Evolutionary conservation across 768 basidiomycete genomes (phyloP).

Genomic region (Candolleomyces eurysporus): DNA sequence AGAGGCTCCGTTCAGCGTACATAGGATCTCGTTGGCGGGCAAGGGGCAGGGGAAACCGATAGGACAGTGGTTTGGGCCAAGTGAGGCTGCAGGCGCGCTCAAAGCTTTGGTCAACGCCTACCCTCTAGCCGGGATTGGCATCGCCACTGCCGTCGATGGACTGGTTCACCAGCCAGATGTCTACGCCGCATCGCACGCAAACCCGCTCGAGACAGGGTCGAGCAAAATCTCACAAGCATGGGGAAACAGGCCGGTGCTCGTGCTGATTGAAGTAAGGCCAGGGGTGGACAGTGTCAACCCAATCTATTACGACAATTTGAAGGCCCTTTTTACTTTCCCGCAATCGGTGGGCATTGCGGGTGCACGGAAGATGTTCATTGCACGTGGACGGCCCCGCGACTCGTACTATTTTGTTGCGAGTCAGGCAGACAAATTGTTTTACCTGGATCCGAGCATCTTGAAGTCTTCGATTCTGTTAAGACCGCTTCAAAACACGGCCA

Average conservation of each 20-base stretch:
- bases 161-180: conserved; percentile 86
- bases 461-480: conserved; percentile 74
- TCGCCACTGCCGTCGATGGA: conserved; percentile 80
- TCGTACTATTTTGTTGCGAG: conserved; percentile 97
- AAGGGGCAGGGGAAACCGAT: conserved; percentile 94
- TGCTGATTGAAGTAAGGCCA: conserved; percentile 80
- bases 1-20: conserved; percentile 88
- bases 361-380: too few relatives aligned
- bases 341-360: conserved; percentile 96
- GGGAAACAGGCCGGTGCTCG: conserved; percentile 82
- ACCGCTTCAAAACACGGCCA: conserved; percentile 1
- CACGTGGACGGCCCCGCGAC: conserved; percentile 92
- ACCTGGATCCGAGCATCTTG: conserved; percentile 78
- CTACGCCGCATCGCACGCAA: conserved; percentile 65
- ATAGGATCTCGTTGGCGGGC: conserved; percentile 92
- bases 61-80: conserved; percentile 98
- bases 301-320: conserved; percentile 82
- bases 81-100: conserved; percentile 95
- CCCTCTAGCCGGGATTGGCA: conserved; percentile 76
- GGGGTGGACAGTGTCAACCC: conserved; percentile 95
- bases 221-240: conserved; percentile 41
- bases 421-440: conserved; percentile 85
- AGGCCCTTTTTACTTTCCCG: conserved; percentile 89
- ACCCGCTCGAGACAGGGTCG: conserved; percentile 25
- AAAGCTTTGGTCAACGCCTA: conserved; percentile 78